These are phyloP conservation scores for Moesziomyces sp. DNA, from an alignment of 1,284 basidiomycete genomes.

Conservation along the genomic window DNA sequence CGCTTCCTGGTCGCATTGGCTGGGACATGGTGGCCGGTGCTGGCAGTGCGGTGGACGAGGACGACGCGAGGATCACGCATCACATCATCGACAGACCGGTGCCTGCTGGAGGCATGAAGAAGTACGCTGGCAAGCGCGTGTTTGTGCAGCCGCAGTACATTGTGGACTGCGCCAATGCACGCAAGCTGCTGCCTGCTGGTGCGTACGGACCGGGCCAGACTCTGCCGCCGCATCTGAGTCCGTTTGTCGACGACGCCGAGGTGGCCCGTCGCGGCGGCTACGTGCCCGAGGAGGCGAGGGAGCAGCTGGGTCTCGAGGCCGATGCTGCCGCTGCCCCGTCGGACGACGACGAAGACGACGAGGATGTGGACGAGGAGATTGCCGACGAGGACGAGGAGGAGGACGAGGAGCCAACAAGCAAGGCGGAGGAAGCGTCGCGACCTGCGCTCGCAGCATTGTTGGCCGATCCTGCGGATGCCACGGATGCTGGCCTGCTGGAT, in stretches of 20 bases:
- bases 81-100: constrained; percentile 91
- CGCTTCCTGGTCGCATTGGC: constrained; percentile 77
- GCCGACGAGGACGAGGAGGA: constrained; percentile 69
- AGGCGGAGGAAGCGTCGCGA: constrained; percentile 24
- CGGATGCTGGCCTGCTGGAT: constrained; percentile 78
- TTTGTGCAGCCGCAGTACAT: constrained; percentile 99
- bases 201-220: constrained; percentile 86
- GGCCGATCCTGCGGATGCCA: constrained; percentile 73
- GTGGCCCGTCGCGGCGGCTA: constrained; percentile 69
- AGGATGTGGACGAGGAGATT: constrained; percentile 59
- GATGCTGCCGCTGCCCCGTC: constrained; percentile 74
- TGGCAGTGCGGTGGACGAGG: constrained; percentile 80
- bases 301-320: constrained; percentile 70
- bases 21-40: constrained; percentile 84
- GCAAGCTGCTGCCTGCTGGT: constrained; percentile 84
- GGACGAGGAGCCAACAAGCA: constrained; percentile 53
- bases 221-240: constrained; percentile 94
- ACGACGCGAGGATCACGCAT: constrained; percentile 82
- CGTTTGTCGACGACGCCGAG: constrained; percentile 84
- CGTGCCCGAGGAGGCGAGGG: constrained; percentile 68
- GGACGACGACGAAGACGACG: constrained; percentile 55
- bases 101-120: constrained; percentile 53
- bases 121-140: constrained; percentile 74
- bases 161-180: constrained; percentile 91
- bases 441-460: constrained; percentile 70